Evolutionary conservation across 2,329 filamentous ascomycete genomes (phyloP).

Genomic region (Diaporthe ilicicola): DNA sequence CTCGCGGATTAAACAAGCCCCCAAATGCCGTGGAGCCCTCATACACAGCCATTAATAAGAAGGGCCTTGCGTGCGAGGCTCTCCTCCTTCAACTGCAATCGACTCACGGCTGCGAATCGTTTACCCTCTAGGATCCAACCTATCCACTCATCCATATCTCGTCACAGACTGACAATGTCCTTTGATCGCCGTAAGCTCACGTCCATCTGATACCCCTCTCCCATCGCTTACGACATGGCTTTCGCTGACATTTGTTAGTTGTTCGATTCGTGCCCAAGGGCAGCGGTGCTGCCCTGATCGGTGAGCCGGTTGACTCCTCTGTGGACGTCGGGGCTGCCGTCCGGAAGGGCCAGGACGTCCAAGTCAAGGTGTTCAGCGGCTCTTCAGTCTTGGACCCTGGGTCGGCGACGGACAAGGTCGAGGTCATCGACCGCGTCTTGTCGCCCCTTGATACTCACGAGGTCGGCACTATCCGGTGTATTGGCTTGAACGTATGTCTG

Average conservation of each 20-base stretch:
- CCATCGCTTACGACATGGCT: background rate
- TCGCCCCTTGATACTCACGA: slow-evolving; percentile 58
- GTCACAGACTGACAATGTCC: slow-evolving; percentile 7
- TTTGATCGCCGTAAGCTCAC: slow-evolving; percentile 29
- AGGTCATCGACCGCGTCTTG: slow-evolving; percentile 56
- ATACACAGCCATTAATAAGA: slow-evolving; percentile 1
- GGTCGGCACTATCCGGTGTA: slow-evolving; percentile 65
- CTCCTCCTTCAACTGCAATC: background rate
- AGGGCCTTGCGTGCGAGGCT: slow-evolving; percentile 4
- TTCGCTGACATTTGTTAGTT: slow-evolving; percentile 17
- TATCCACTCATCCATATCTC: background rate
- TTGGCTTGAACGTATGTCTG: slow-evolving; percentile 61
- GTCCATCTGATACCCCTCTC: background rate
- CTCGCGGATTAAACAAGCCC: slow-evolving; percentile 15
- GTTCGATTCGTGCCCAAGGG: slow-evolving; percentile 32
- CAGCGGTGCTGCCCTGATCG: slow-evolving; percentile 28
- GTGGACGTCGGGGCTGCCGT: slow-evolving; percentile 67
- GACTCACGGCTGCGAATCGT: background rate
- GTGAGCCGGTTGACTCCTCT: slow-evolving; percentile 37
- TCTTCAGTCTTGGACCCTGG: slow-evolving; percentile 65
- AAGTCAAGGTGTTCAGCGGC: slow-evolving; percentile 65
- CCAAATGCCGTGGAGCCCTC: background rate
- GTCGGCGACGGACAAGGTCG: slow-evolving; percentile 54
- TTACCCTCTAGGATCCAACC: background rate
- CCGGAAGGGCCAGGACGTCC: slow-evolving; percentile 63